These are phyloP conservation scores for Dipteronia dyeriana DNA, from an alignment of 345 rosid species.

Conservation along the genomic window DNA sequence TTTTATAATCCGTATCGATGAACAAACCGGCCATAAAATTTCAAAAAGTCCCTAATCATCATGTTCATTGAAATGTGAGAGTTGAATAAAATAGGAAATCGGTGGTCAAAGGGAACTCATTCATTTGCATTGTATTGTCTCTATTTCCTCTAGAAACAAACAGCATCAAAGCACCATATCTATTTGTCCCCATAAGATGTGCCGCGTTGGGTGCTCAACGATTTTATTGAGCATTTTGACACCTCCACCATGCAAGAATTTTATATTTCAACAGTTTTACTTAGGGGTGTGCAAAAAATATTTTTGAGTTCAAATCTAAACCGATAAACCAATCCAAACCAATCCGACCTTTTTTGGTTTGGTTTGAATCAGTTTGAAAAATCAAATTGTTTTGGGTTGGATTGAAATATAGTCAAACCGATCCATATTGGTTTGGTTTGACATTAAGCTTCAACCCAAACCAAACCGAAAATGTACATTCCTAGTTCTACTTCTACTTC, in stretches of 20 bases:
- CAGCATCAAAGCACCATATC: not conserved
- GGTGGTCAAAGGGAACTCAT: slow-evolving; percentile 1
- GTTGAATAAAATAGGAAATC: not conserved
- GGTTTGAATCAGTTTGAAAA: too few relatives aligned
- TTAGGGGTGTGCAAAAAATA: too few relatives aligned
- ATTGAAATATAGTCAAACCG: too few relatives aligned
- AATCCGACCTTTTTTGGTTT: too few relatives aligned
- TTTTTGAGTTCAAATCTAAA: too few relatives aligned
- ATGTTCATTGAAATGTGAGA: not conserved
- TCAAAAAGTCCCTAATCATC: not conserved
- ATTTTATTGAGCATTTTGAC: not conserved
- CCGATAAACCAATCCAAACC: too few relatives aligned
- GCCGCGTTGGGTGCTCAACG: slow-evolving; percentile 14
- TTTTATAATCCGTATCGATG: too few relatives aligned
- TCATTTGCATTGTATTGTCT: not conserved
- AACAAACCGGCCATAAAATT: not conserved
- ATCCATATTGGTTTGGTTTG: too few relatives aligned
- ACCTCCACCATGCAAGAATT: not conserved
- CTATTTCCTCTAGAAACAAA: not conserved
- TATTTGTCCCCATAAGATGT: slow-evolving; percentile 1
- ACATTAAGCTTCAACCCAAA: too few relatives aligned
- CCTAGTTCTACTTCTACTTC: too few relatives aligned
- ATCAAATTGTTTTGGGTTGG: too few relatives aligned
- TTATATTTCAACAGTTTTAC: not conserved
- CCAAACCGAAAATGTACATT: too few relatives aligned